Evolutionary conservation across 2,329 filamentous ascomycete genomes (phyloP), one percentile per base, ranked within the genome.

Genomic region (Diaporthe citriasiana): DNA sequence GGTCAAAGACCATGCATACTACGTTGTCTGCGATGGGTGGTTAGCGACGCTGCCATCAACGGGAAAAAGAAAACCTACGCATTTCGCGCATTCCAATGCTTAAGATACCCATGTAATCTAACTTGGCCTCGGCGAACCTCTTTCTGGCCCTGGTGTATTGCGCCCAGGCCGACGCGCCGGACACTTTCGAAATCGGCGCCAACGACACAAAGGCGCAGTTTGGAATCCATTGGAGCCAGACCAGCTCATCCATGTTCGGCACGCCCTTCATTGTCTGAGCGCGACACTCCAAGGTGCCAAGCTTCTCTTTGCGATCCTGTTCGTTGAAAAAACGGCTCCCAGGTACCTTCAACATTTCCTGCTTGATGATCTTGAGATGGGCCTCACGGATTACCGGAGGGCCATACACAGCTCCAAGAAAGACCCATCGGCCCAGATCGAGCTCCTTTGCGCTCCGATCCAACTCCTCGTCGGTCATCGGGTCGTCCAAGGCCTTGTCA

Each of bases 1-100:
- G 80, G 76, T 87, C 81, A 77, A 84, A 87, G 27, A 87, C 81
- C 55, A 87, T 83, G 72, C 82, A 83, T 6, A 85, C 81, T 57
- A 86, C 85, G 72, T 85, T 82, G 73, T 85, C 63, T 68, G n/a
- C 27, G 2, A 17, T 1, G 8, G 13, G 17, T 13, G 13, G 10
- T 68, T 27, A 68, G 63, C 27, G 45, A 27, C 12, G 27, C 1
- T 40, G 8, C 8, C 74, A 50, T 27, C 9, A 5, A n/a, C 4
- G 30, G 40, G 22, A 3, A 2, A 7, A 8, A 27, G n/a, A 6
- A 19, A 50, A 78, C 82, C 40, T 8, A 68, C 63, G 84, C 84
- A 87, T 86, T 77, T 87, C 85, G 17, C 85, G 81, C 77, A 80
- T 78, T 7, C 80, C 81, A 22, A 81, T 76, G 38, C 76, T 77